phyloP scores from a whole-genome alignment of 23 red algal species.

The Cyanidium caldarium region DNA sequence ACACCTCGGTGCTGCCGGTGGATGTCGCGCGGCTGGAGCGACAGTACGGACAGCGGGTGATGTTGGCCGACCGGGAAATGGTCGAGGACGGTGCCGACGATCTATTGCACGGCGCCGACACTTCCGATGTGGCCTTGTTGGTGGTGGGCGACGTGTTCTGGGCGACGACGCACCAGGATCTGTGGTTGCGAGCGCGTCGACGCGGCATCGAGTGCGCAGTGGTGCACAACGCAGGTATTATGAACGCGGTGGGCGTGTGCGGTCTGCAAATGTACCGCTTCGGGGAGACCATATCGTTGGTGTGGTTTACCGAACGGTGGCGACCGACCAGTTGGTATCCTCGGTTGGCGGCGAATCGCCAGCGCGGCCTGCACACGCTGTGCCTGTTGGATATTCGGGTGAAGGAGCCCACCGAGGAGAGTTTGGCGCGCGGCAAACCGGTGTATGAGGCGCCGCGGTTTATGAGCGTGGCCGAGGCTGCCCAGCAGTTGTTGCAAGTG shows the following conservation, averaged over 20 bases:
- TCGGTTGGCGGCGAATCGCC: conserved; percentile 45
- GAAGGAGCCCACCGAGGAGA: conserved; percentile 74
- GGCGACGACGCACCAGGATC: conserved; percentile 87
- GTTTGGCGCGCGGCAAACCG: conserved; percentile 57
- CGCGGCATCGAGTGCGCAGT: conserved; percentile 27
- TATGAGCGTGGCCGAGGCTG: conserved; percentile 74
- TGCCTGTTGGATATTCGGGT: conserved; percentile 94
- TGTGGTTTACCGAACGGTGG: conserved; percentile 61
- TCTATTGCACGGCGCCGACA: conserved; percentile 31
- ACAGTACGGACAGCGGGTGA: conserved; percentile 47
- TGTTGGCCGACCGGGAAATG: conserved; percentile 77
- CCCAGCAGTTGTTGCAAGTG: conserved; percentile 64
- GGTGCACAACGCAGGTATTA: conserved; percentile 76
- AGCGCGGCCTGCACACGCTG: conserved; percentile 60
- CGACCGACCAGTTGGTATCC: conserved; percentile 64
- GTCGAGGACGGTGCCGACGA: conserved; percentile 55
- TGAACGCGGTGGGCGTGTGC: conserved; percentile 76
- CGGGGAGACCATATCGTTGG: conserved; percentile 65
- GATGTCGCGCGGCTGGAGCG: conserved; percentile 14
- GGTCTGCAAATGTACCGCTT: conserved; percentile 92
- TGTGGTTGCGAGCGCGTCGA: conserved; percentile 59
- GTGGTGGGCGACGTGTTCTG: conserved; percentile 93
- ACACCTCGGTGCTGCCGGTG: conserved; percentile 72
- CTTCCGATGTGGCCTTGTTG: conserved; percentile 66
- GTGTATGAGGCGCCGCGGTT: conserved; percentile 69